Percentiles rank a stretch among this genome's conserved stretches.
phyloP scores from a whole-genome alignment of 257 asterid species.

The Paraleonurus japonicus region DNA sequence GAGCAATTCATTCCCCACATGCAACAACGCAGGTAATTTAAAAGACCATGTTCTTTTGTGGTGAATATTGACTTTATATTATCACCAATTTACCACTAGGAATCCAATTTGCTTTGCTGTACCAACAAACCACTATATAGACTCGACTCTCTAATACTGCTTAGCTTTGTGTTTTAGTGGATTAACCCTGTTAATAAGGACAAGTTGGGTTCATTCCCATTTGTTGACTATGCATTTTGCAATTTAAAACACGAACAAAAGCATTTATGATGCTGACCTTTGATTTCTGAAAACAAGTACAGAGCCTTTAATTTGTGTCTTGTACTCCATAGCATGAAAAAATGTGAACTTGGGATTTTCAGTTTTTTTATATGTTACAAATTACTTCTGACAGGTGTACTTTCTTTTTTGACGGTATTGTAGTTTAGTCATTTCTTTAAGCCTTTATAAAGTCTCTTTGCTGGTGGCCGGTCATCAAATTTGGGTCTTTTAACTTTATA shows the following conservation, averaged over 20 bases:
- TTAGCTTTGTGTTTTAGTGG: background rate
- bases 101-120: background rate
- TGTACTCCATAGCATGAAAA: constrained; percentile 6
- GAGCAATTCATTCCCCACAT: constrained; percentile 95
- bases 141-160: background rate
- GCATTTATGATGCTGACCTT: background rate
- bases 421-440: background rate
- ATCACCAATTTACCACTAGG: constrained; percentile 2
- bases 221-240: background rate
- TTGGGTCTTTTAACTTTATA: constrained; percentile 31
- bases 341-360: background rate
- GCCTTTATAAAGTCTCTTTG: constrained; percentile 5
- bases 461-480: constrained; percentile 14
- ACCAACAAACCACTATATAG: background rate
- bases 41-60: constrained; percentile 8
- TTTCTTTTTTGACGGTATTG: background rate
- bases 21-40: constrained; percentile 85
- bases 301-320: background rate
- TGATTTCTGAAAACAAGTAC: constrained; percentile 6
- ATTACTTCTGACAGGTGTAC: background rate
- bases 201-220: background rate
- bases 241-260: background rate
- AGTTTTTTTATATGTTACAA: background rate
- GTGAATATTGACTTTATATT: background rate
- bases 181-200: background rate